These are phyloP conservation scores for Ephemerocybe angulata DNA, from an alignment of 768 basidiomycete species.

Conservation along the genomic window DNA sequence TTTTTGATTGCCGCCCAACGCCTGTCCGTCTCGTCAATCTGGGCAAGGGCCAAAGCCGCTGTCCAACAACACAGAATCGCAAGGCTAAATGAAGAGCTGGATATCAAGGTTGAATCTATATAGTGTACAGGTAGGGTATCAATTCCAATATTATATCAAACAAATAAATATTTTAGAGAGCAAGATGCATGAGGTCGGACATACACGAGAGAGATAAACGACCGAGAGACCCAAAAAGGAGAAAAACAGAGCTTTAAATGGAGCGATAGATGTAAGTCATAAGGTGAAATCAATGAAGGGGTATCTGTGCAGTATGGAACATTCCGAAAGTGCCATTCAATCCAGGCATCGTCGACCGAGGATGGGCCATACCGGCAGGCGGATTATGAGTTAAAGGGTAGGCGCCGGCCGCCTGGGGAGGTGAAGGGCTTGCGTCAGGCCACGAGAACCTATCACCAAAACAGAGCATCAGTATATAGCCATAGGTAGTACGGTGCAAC, in stretches of 20 bases:
- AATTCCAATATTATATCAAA: too few relatives aligned
- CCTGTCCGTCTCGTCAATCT: too few relatives aligned
- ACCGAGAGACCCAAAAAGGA: not conserved
- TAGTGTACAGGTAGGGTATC: too few relatives aligned
- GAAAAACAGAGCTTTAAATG: not conserved
- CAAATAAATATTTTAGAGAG: too few relatives aligned
- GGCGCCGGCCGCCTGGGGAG: conserved; percentile 11
- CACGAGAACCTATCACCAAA: conserved; percentile 28
- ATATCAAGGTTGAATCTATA: too few relatives aligned
- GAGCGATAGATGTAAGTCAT: not conserved
- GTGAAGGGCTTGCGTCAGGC: conserved; percentile 35
- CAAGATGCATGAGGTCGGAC: too few relatives aligned
- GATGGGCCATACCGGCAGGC: conserved; percentile 9
- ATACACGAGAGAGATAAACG: too few relatives aligned
- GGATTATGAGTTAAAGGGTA: not conserved
- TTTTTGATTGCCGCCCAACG: too few relatives aligned
- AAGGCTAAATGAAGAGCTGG: too few relatives aligned
- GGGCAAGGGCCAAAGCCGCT: too few relatives aligned
- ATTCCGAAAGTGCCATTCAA: conserved; percentile 23
- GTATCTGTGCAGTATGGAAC: conserved; percentile 18
- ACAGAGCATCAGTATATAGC: conserved; percentile 4
- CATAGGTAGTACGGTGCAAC: not conserved
- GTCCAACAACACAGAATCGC: too few relatives aligned
- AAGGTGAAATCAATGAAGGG: not conserved
- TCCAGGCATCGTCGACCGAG: conserved; percentile 15